Percentiles rank a stretch among this genome's conserved stretches.
Conservation (phyloP, 2,329 filamentous ascomycete species). For the Fusarium caatingaense region DNA sequence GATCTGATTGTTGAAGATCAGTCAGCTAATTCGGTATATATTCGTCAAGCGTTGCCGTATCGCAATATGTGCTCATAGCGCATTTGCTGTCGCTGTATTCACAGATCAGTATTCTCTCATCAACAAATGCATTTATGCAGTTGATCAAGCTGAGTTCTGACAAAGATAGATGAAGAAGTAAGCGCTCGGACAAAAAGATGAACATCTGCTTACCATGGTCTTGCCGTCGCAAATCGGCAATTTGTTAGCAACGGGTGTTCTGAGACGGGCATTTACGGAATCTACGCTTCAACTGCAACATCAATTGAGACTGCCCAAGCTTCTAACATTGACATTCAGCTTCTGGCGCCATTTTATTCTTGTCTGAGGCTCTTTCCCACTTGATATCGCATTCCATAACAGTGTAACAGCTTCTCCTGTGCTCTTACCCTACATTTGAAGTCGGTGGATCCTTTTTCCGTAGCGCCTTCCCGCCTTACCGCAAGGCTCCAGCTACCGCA, state of each 20-base stretch:
- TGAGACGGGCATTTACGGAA: background rate
- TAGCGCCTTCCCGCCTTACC: slow-evolving; percentile 25
- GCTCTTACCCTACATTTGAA: background rate
- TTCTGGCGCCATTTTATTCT: background rate
- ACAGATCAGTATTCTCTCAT: background rate
- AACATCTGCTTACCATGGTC: background rate
- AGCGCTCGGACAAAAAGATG: too few species aligned
- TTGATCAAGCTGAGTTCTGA: accelerated
- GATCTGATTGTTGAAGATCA: background rate
- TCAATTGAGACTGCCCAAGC: background rate
- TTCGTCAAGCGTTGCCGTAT: accelerated
- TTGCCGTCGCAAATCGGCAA: too few species aligned
- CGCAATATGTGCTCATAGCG: background rate
- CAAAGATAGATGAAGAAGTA: background rate
- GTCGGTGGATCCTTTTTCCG: slow-evolving; percentile 35
- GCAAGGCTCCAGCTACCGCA: slow-evolving; percentile 40
- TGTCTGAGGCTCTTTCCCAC: background rate
- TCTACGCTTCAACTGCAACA: accelerated
- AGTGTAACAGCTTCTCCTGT: background rate
- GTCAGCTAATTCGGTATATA: accelerated
- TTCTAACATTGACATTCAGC: background rate
- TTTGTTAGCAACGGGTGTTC: background rate
- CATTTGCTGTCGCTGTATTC: background rate
- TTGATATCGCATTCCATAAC: background rate
- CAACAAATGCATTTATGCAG: too few species aligned